Base-by-base conservation (phyloP, 176 grass and related monocot genomes). In the Rhynchospora tenuis region DNA sequence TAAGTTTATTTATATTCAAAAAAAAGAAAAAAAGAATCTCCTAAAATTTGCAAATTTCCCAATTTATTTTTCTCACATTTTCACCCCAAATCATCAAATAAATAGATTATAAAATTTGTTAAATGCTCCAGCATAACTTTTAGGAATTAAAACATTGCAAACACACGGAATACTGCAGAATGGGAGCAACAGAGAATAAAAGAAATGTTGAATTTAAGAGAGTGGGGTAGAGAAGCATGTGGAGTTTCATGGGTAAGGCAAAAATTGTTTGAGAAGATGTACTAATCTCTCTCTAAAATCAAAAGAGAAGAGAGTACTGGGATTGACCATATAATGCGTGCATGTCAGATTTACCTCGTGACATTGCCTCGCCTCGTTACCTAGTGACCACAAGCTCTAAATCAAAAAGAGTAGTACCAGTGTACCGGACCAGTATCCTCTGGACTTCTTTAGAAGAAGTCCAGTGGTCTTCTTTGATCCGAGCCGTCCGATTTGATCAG, bases 181-280 rank as follows among this genome's bases (percentile, higher is more conserved):
- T 29, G 6, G 24, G 2, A 3, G 24, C 14, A 76, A 76, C 73
- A 46, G 31, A 82, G 46, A 16, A 23, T 1, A 20, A 5, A 48
- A 31, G 27, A 8, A 70, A 31, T 23, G 48, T 50, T 26, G 2
- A 52, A 82, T 48, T 81, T 82, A 63, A 82, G 27, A 17, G 9
- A 54, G 80, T 68, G 80, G 80, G 80, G 80, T 68, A 66, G 44
- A 50, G 45, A 82, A 82, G 80, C 80, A 82, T 82, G 80, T 82
- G 80, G 68, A 64, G 29, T 59, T 80, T 80, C 8, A 60, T 81
- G 57, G 31, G 78, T 57, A 63, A 52, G 59, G 59, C 31, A 77
- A 82, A 52, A 38, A 1, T 38, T 68, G 61, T 65, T 63, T 81
- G 59, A 60, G 59, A 82, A 82, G 59, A 82, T 23, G 60, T 24